phyloP scores from a whole-genome alignment of 306 rosid species.

The Echinosophora koreensis region DNA sequence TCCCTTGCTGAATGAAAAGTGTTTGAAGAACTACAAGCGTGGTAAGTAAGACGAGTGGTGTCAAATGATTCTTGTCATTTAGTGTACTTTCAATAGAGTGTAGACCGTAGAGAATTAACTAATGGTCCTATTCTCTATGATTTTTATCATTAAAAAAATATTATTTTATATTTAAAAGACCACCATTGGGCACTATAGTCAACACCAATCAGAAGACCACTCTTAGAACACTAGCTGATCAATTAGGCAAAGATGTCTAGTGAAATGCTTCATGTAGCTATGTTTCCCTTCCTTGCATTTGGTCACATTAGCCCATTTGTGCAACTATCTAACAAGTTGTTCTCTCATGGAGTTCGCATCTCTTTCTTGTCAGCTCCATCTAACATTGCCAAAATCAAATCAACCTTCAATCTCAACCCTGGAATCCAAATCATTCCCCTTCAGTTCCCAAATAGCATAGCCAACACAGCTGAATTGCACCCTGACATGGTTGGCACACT shows the following conservation, averaged over 20 bases:
- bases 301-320: conserved; percentile 66
- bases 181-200: too few relatives aligned
- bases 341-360: conserved; percentile 53
- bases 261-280: conserved; percentile 47
- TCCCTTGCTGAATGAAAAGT: too few relatives aligned
- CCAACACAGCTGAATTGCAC: conserved; percentile 53
- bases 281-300: conserved; percentile 67
- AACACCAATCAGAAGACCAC: too few relatives aligned
- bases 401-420: conserved; percentile 49
- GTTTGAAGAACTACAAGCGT: too few relatives aligned
- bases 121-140: too few relatives aligned
- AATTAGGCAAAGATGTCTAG: conserved; percentile 27
- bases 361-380: conserved; percentile 58
- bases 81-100: too few relatives aligned
- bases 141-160: too few relatives aligned
- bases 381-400: conserved; percentile 45
- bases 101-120: too few relatives aligned
- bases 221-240: too few relatives aligned
- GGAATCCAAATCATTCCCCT: conserved; percentile 47
- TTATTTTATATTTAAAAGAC: too few relatives aligned
- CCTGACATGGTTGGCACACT: conserved; percentile 43
- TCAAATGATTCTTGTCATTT: too few relatives aligned
- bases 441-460: conserved; percentile 43
- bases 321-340: conserved; percentile 63
- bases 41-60: too few relatives aligned